phyloP scores from a whole-genome alignment of 345 rosid genomes.

The Adansonia digitata region DNA sequence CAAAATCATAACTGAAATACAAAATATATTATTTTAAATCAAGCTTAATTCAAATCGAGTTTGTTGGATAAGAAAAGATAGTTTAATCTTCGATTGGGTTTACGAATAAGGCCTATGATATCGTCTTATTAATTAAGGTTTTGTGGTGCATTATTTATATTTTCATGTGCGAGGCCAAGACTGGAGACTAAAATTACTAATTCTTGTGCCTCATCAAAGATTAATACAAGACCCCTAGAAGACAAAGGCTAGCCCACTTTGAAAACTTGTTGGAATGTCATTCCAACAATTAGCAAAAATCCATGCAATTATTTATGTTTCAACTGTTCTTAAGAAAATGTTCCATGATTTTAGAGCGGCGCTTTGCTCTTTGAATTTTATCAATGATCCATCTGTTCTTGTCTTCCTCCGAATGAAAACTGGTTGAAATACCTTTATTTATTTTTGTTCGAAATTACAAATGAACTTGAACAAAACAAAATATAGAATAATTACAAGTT shows the following conservation, averaged over 20 bases:
- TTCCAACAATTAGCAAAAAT: conserved; percentile 3
- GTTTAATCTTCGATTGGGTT: too few relatives aligned
- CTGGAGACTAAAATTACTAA: too few relatives aligned
- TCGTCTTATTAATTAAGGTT: too few relatives aligned
- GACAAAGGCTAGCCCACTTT: neutral
- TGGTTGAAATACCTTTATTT: neutral
- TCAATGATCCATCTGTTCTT: too few relatives aligned
- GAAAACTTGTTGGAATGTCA: neutral
- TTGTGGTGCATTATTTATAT: too few relatives aligned
- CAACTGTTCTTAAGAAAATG: neutral
- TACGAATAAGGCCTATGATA: too few relatives aligned
- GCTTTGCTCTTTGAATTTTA: neutral
- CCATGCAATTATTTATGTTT: neutral
- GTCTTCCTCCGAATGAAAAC: neutral
- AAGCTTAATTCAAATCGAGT: too few relatives aligned
- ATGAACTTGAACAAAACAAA: neutral
- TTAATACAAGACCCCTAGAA: neutral
- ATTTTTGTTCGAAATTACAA: too few relatives aligned
- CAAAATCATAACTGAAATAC: too few relatives aligned
- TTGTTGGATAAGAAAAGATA: too few relatives aligned
- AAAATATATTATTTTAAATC: too few relatives aligned
- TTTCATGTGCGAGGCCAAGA: too few relatives aligned
- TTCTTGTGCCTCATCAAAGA: neutral
- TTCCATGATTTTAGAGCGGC: conserved; percentile 1
- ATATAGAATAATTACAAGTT: neutral